Evolutionary conservation across 306 rosid species (phyloP).

Genomic region (Neltuma alba): DNA sequence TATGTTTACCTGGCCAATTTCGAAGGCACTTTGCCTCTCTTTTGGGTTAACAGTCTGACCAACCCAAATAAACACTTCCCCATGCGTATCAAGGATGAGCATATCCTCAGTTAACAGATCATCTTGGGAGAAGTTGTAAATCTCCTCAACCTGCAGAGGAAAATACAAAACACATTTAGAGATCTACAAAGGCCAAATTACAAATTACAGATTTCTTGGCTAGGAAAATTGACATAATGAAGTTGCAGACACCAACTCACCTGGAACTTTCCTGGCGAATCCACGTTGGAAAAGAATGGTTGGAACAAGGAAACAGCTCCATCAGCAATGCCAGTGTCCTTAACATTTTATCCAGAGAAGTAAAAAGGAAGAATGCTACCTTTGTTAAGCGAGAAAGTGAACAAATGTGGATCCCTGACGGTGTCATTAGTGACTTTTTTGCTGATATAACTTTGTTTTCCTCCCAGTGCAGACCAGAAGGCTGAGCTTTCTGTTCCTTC

Average conservation of each 20-base stretch:
- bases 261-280: constrained; percentile 80
- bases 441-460: constrained; percentile 78
- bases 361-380: constrained; percentile 51
- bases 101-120: constrained; percentile 93
- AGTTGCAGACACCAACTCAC: constrained; percentile 53
- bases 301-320: constrained; percentile 45
- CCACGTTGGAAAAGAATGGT: constrained; percentile 49
- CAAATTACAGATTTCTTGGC: constrained; percentile 21
- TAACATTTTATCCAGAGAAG: constrained; percentile 16
- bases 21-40: constrained; percentile 82
- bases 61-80: constrained; percentile 94
- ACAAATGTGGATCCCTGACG: constrained; percentile 83
- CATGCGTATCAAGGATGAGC: constrained; percentile 86
- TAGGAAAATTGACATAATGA: constrained; percentile 14
- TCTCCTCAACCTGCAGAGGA: constrained; percentile 76
- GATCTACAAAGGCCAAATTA: constrained; percentile 24
- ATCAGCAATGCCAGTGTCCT: background rate
- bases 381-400: constrained; percentile 63
- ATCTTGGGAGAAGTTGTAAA: constrained; percentile 88
- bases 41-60: constrained; percentile 79
- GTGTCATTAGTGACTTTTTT: constrained; percentile 65
- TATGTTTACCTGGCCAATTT: constrained; percentile 78
- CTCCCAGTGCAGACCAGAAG: constrained; percentile 94
- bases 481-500: constrained; percentile 95
- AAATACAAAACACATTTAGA: constrained; percentile 31